Evolutionary conservation across 192 early-diverging fungal genomes (phyloP), one percentile per base, ranked within the genome.

Genomic region (Allomyces macrogynus): DNA sequence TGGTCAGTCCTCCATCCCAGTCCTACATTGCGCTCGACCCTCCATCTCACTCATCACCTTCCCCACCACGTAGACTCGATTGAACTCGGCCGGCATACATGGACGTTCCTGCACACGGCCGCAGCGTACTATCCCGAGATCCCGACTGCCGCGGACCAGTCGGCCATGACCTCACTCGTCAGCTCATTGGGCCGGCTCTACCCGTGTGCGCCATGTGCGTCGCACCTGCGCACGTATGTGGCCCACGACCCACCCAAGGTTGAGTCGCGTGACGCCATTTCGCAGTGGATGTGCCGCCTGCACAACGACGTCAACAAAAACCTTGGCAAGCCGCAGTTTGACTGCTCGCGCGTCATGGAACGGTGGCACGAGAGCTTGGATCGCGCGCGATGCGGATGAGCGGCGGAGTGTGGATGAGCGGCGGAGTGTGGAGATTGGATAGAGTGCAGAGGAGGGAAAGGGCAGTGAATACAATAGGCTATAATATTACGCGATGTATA

Each of bases 31-130:
- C 43, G 20, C 27, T 43, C n/a, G 23, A 27, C 1, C 63, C 26
- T 10, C 32, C 3, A 40, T 40, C 32, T 40, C 32, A 40, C 32
- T 42, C 27, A 42, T 43, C 27, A 27, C 18, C 65, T 60, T 20
- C 49, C 49, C 66, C 14, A 0, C 26, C 65, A 5, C 4, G 9
- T 2, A 0, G 93, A 98, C 72, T 83, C 83, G 7, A 74, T 79
- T 64, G 77, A 78, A 32, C 85, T 98, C 23, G 95, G 95, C 24
- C 75, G 79, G 5, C 80, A 90, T n/a, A 92, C 91, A 0, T 99
- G 95, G 95, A 96, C 93, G 5, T 91, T 96, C 64, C 77, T 99
- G 62, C 95, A 98, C 72, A 93, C 93, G 0, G 93, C 94, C 84
- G 90, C 92, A 4, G 92, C 93, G 0, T 94, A 98, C 75, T 98